A percentile compares a stretch with the other conserved stretches of the same genome.
Evolutionary conservation across 163 green algal genomes (phyloP).

Genomic region (Picocystis sp.): DNA sequence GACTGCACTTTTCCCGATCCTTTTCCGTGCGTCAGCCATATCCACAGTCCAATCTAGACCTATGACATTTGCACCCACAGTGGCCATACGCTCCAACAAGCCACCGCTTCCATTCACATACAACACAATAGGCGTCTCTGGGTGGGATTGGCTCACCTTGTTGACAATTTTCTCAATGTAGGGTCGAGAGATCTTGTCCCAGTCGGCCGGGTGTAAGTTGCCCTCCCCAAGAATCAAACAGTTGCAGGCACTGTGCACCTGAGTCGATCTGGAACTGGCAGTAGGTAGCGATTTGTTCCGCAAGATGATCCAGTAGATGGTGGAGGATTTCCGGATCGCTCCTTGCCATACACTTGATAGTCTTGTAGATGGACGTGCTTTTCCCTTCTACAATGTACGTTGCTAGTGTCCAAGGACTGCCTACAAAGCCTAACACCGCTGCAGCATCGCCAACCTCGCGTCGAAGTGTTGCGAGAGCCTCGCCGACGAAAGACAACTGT

Average conservation of each 20-base stretch:
- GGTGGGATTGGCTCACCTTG: slow-evolving; percentile 60
- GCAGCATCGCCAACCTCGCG: slow-evolving; percentile 13
- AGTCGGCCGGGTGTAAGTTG: slow-evolving; percentile 72
- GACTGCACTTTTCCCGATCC: slow-evolving; percentile 43
- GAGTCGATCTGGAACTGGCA: slow-evolving; percentile 49
- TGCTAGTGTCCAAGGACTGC: slow-evolving; percentile 79
- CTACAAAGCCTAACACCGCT: slow-evolving; percentile 68
- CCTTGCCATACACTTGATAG: slow-evolving; percentile 2
- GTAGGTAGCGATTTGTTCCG: slow-evolving; percentile 75
- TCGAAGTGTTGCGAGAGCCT: slow-evolving; percentile 1
- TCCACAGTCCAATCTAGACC: slow-evolving; percentile 93
- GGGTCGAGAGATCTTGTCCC: slow-evolving; percentile 69
- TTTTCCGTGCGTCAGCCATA: slow-evolving; percentile 74
- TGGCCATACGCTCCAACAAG: slow-evolving; percentile 77
- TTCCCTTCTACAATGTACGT: slow-evolving; percentile 79
- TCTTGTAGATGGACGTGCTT: slow-evolving; percentile 3
- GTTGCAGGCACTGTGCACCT: slow-evolving; percentile 80
- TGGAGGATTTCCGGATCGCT: slow-evolving; percentile 60
- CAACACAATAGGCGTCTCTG: slow-evolving; percentile 66
- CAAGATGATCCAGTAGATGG: slow-evolving; percentile 64
- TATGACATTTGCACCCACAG: slow-evolving; percentile 62
- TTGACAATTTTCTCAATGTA: slow-evolving; percentile 78
- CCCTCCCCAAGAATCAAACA: slow-evolving; percentile 94
- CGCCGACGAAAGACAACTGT: background rate
- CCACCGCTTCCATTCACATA: slow-evolving; percentile 82